Evolutionary conservation across 1,284 basidiomycete species (phyloP).

Genomic region (Marasmius oreades): DNA sequence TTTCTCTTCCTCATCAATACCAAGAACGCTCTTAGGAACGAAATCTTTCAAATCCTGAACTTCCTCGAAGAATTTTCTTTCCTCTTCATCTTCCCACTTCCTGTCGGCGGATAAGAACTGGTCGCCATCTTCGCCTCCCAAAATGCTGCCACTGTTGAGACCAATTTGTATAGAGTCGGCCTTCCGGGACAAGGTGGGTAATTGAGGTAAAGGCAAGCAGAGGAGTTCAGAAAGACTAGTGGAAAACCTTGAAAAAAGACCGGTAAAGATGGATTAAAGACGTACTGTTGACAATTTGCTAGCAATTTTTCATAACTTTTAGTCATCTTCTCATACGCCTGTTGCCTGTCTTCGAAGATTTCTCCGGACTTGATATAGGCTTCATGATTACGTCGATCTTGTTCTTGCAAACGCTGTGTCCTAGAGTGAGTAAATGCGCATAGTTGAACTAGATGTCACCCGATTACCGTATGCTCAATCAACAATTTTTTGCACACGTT

Average conservation of each 20-base stretch:
- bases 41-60: slow-evolving; percentile 89
- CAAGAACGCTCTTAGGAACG: slow-evolving; percentile 85
- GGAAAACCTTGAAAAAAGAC: slow-evolving; percentile 1
- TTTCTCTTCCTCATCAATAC: slow-evolving; percentile 65
- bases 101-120: slow-evolving; percentile 58
- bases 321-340: slow-evolving; percentile 98
- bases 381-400: slow-evolving; percentile 95
- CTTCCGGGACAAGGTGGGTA: slow-evolving; percentile 80
- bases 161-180: slow-evolving; percentile 77
- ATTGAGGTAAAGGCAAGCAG: slow-evolving; percentile 73
- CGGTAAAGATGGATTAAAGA: slow-evolving; percentile 10
- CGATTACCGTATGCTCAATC: slow-evolving; percentile 80
- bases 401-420: slow-evolving; percentile 85
- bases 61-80: slow-evolving; percentile 92
- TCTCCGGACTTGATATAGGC: slow-evolving; percentile 98
- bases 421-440: slow-evolving; percentile 6
- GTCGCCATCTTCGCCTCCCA: slow-evolving; percentile 52
- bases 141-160: slow-evolving; percentile 38
- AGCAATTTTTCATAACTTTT: slow-evolving; percentile 91
- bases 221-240: slow-evolving; percentile 89
- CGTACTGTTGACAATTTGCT: slow-evolving; percentile 80
- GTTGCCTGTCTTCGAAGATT: slow-evolving; percentile 98
- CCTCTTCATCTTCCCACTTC: slow-evolving; percentile 99
- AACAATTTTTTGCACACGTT: slow-evolving; percentile 88
- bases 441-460: slow-evolving; percentile 21